Percentiles rank a stretch among this genome's conserved stretches.
Conservation (phyloP, 352 stramenopile genomes). For the Globisporangium lucens region DNA sequence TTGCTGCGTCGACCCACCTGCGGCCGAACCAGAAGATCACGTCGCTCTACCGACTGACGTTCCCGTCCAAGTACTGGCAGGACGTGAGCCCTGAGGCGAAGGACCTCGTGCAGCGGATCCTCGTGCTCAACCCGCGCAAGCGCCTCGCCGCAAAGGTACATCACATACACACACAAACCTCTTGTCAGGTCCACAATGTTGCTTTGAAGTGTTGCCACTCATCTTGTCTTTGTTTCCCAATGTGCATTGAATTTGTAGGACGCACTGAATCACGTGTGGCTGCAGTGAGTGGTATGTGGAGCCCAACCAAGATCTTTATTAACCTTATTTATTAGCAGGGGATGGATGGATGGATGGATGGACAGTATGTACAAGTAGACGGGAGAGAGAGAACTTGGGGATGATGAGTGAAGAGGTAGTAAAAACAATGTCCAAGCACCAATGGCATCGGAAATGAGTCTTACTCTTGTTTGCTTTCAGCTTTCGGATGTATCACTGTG, state of each 20-base stretch:
- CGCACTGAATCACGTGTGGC: constrained; percentile 54
- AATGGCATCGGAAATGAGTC: background rate
- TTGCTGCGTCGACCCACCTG: constrained; percentile 55
- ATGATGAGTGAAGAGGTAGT: background rate
- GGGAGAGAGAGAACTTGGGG: background rate
- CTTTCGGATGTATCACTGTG: background rate
- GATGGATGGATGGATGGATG: background rate
- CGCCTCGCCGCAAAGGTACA: constrained; percentile 37
- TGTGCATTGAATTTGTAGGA: constrained; percentile 18
- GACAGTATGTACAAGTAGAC: background rate
- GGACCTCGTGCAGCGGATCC: constrained; percentile 58
- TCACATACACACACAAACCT: background rate
- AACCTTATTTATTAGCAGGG: constrained; percentile 2
- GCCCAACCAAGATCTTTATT: constrained; percentile 3
- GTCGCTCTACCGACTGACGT: constrained; percentile 63
- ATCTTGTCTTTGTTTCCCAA: background rate
- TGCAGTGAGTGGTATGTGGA: constrained; percentile 17
- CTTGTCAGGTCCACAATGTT: background rate
- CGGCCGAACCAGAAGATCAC: constrained; percentile 59
- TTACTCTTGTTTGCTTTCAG: background rate
- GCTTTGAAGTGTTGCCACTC: background rate
- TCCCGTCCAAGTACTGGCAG: constrained; percentile 75
- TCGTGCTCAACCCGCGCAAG: constrained; percentile 52
- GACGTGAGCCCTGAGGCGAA: constrained; percentile 51
- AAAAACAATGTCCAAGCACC: background rate